A percentile compares a stretch with the other conserved stretches of the same genome.
Conservation (phyloP, 2,329 filamentous ascomycete genomes). For the Torrubiella hemipterigena region DNA sequence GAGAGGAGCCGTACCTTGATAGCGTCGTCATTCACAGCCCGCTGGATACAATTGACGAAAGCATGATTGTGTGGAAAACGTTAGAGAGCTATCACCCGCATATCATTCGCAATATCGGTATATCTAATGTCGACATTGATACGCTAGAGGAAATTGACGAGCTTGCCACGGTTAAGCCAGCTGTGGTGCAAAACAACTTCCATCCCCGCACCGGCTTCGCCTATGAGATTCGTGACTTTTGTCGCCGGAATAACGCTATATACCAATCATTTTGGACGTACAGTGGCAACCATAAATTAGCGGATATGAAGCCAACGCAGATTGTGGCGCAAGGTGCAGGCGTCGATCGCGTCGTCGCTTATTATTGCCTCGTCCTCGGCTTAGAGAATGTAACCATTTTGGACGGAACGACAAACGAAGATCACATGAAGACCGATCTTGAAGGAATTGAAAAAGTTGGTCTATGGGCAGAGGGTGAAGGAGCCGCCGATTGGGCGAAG, state of each 20-base stretch:
- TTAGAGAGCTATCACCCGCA: constrained; percentile 56
- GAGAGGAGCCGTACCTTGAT: constrained; percentile 44
- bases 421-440: constrained; percentile 38
- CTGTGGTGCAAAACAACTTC: constrained; percentile 69
- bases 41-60: constrained; percentile 28
- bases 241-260: constrained; percentile 24
- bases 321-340: constrained; percentile 29
- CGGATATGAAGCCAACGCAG: constrained; percentile 31
- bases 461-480: constrained; percentile 29
- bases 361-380: constrained; percentile 37
- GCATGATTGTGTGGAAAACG: constrained; percentile 52
- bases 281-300: constrained; percentile 29
- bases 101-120: constrained; percentile 54
- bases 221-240: constrained; percentile 40
- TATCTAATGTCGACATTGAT: constrained; percentile 58
- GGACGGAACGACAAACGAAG: constrained; percentile 31
- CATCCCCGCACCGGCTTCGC: constrained; percentile 49
- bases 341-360: constrained; percentile 26
- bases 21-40: constrained; percentile 63
- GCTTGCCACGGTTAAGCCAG: constrained; percentile 26
- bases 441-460: constrained; percentile 28
- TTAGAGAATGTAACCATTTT: constrained; percentile 28
- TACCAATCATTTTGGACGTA: constrained; percentile 47
- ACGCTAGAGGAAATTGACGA: constrained; percentile 41
- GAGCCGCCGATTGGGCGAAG: constrained; percentile 32